Evolutionary conservation across 2,329 filamentous ascomycete genomes (phyloP).

Genomic region (Coniochaeta prunicola): DNA sequence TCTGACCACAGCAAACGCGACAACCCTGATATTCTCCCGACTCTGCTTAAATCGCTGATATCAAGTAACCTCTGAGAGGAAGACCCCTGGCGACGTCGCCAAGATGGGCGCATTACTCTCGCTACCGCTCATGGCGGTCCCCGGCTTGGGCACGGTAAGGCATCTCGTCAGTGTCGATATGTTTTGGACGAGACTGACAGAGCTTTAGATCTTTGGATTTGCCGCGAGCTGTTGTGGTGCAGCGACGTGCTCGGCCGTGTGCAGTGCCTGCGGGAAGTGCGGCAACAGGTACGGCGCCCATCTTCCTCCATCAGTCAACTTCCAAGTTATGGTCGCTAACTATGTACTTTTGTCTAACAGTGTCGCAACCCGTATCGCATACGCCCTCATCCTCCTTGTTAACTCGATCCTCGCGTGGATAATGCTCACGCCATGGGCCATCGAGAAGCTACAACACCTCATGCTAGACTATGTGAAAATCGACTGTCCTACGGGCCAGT

Average conservation of each 20-base stretch:
- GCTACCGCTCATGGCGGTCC: conserved; percentile 80
- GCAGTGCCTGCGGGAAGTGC: conserved; percentile 92
- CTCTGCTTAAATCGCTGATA: not conserved
- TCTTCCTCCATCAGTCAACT: not conserved
- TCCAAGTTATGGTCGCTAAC: not conserved
- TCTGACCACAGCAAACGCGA: not conserved
- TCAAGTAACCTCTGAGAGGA: not conserved
- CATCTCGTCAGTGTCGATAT: not conserved
- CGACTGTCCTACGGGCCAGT: conserved; percentile 81
- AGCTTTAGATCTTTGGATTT: conserved; percentile 62
- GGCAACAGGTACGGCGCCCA: conserved; percentile 66
- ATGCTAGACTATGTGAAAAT: conserved; percentile 96
- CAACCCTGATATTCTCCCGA: not conserved
- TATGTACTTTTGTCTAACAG: conserved; percentile 34
- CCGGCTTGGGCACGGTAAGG: conserved; percentile 65
- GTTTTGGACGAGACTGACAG: not conserved
- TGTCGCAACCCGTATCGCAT: conserved; percentile 94
- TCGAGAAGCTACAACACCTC: conserved; percentile 88
- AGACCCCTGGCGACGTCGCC: conserved; percentile 3
- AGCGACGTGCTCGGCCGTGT: conserved; percentile 92
- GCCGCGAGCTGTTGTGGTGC: conserved; percentile 92
- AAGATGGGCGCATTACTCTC: conserved; percentile 88
- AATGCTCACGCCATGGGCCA: conserved; percentile 97
- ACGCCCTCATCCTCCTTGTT: conserved; percentile 86
- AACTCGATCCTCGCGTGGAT: conserved; percentile 98